Evolutionary conservation across 2,329 filamentous ascomycete genomes (phyloP), one percentile per base, ranked within the genome.

Genomic region (Gaeumannomyces sp.): DNA sequence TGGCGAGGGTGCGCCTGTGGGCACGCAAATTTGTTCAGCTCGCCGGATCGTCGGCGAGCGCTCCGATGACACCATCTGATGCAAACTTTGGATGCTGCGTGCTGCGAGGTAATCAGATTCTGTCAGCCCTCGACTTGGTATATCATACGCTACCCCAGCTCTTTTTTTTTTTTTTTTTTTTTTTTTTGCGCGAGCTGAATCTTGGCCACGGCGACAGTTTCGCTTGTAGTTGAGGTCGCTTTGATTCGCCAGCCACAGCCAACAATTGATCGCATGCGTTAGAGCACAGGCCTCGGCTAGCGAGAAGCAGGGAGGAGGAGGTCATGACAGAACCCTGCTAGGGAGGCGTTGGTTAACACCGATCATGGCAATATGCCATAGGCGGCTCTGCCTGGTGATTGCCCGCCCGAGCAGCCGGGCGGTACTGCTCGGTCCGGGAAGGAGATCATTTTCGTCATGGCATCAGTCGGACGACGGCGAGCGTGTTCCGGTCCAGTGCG

Each of bases 401-500:
- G 22, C 45, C 19, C 45, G 45, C 19, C 14, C 27, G 22, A 38
- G 27, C 10, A n/a, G 28, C 13, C 61, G 45, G 22, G 14, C 27
- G 19, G 53, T n/a, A 22, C 28, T 45, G 11, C 4, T n/a, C 29
- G 29, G 28, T 57, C n/a, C 14, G 11, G 29, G 28, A 27, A 19
- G 50, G 14, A 45, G 61, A 19, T 10, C 50, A 27, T 33, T 58
- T 27, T 29, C 50, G 13, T 58, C 61, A 8, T 28, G 45, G 5
- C n/a, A 28, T 31, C 29, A 29, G 31, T 13, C 28, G 10, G 35
- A 16, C 53, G 45, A 22, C 27, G 28, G 50, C 66, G 75, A 82
- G 64, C 77, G 80, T 62, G 72, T 85, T 63, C 71, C 73, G 3
- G 77, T 86, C 13, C 75, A 72, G 53, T 82, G 78, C 65, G 81